phyloP scores from a whole-genome alignment of 495 filamentous ascomycete species.

The Neurospora sp. region DNA sequence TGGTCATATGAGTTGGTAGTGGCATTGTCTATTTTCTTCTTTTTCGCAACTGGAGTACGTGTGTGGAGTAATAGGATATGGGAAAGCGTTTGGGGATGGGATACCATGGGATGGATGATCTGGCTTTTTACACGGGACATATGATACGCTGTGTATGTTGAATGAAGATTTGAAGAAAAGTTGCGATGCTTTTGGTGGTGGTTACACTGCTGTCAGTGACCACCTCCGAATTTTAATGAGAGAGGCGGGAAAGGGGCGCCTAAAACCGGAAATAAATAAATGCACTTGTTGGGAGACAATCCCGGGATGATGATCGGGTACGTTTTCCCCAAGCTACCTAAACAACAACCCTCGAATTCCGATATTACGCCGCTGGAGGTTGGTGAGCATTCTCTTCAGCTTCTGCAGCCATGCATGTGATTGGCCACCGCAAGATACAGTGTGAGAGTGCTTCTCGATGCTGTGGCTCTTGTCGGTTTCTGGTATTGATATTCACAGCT shows the following conservation, averaged over 20 bases:
- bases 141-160: neutral
- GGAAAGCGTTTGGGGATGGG: neutral
- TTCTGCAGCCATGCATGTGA: neutral
- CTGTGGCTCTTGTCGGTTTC: neutral
- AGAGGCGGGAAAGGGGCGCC: neutral
- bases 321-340: neutral
- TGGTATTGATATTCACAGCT: neutral
- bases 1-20: neutral
- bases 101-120: neutral
- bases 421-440: neutral
- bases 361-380: neutral
- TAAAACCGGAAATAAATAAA: neutral
- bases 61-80: neutral
- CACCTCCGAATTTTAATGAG: neutral
- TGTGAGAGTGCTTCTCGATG: neutral
- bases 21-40: neutral
- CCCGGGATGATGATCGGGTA: neutral
- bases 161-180: neutral
- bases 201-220: neutral
- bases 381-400: neutral
- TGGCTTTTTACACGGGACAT: neutral
- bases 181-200: neutral
- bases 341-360: neutral
- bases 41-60: neutral
- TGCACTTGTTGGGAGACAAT: neutral